Base-by-base conservation (phyloP, 148 eudicot species). In the Linanthus parryae region DNA sequence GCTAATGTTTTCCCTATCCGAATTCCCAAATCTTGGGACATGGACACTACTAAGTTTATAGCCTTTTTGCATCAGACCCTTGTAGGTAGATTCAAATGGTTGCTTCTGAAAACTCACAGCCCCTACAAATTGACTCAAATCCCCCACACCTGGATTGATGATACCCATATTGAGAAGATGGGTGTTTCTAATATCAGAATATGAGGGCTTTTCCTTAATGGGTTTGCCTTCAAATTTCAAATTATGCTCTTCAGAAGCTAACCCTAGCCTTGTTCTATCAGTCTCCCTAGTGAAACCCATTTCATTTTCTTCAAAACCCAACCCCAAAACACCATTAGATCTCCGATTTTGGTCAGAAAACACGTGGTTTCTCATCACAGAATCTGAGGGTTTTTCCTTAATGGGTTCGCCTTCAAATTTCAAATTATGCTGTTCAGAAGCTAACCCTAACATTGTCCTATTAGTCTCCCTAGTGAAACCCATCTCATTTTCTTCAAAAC, bases 361-460 rank as follows among this genome's bases (percentile, higher is more conserved):
- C 39, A 16, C 30, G 44, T 54, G 6, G 27, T 23, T 22, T 52
- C 29, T 17, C 36, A 45, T 20, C 37, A 39, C 15, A 44, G 54
- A 16, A 20, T 45, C 30, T 45, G 41, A 7, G 37, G 48, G 11
- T 8, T 23, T 39, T 48, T 64, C n/a, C 38, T 64, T 36, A 57
- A 49, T 11, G 43, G 57, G n/a, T 42, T 52, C 14, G 38, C 45
- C 28, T 38, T 37, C 49, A 37, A 48, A 56, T 25, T 27, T 22
- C 20, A 40, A 18, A 26, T 50, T 43, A 28, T 20, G 61, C 10
- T 22, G 37, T 27, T 55, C 54, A 20, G 31, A 39, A 22, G 7
- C 25, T 21, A 59, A 59, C 20, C 29, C 61, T 18, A 31, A 3
- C 8, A 33, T 7, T 13, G 51, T 14, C 1, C 14, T 41, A 43